These are phyloP conservation scores for Plasmodium inui DNA, from an alignment of 169 alveolate genomes.

Conservation along the genomic window DNA sequence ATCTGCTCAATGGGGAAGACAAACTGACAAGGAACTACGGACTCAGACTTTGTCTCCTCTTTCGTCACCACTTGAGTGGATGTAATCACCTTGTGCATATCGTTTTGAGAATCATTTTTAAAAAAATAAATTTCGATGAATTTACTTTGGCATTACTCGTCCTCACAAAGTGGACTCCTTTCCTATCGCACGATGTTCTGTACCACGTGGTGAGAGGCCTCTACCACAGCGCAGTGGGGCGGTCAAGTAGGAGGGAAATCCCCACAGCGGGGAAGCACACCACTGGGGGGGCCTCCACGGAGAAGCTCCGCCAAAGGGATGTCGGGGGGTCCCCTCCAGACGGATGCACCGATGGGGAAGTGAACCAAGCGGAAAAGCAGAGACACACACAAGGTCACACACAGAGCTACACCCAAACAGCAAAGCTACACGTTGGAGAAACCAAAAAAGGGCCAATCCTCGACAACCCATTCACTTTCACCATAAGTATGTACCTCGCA, in stretches of 20 bases:
- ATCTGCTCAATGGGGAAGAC: slow-evolving; percentile 17
- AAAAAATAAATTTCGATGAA: slow-evolving; percentile 40
- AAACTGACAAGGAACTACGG: not conserved
- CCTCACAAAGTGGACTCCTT: not conserved
- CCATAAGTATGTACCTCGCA: slow-evolving; percentile 15
- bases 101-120: not conserved
- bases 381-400: not conserved
- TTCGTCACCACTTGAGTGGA: slow-evolving; percentile 2
- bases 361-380: not conserved
- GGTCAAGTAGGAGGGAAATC: not conserved
- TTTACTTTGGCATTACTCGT: slow-evolving; percentile 2
- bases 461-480: slow-evolving; percentile 1
- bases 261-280: not conserved
- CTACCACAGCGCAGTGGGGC: not conserved
- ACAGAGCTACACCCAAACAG: not conserved
- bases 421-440: not conserved
- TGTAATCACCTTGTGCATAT: slow-evolving; percentile 11
- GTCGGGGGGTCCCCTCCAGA: not conserved
- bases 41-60: slow-evolving; percentile 13
- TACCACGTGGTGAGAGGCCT: slow-evolving; percentile 21
- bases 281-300: no score
- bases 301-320: not conserved
- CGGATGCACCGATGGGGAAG: not conserved
- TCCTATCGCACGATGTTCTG: slow-evolving; percentile 34
- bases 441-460: not conserved